A percentile compares a stretch with the other conserved stretches of the same genome.
Conservation (phyloP, 2,329 filamentous ascomycete species). For the Botrytis tulipae region DNA sequence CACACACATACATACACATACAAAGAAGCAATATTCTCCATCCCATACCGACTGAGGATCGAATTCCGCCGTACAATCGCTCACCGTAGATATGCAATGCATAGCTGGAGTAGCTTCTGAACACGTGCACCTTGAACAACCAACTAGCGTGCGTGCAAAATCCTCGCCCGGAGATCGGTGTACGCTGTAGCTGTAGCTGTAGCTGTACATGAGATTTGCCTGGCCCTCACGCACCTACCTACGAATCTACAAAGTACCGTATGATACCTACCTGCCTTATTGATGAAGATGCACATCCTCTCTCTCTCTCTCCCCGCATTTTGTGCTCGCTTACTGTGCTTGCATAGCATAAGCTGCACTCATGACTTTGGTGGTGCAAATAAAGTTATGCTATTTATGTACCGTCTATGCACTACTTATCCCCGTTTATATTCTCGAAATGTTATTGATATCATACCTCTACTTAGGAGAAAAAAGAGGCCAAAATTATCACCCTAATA, state of each 20-base stretch:
- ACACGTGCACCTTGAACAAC: not conserved
- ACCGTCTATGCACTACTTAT: not conserved
- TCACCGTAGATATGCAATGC: not conserved
- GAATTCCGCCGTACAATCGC: not conserved
- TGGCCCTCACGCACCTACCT: not conserved
- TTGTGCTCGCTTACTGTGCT: not conserved
- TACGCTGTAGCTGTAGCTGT: not conserved
- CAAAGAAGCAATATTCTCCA: not conserved
- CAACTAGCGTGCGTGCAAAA: not conserved
- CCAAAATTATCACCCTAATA: too few species aligned
- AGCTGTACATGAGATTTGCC: not conserved
- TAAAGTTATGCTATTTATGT: slow-evolving; percentile 19
- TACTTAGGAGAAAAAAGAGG: too few species aligned
- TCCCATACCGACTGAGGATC: not conserved
- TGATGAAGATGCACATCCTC: not conserved
- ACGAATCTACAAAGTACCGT: too few species aligned
- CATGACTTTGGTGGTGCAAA: not conserved
- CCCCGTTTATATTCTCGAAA: not conserved
- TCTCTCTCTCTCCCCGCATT: not conserved
- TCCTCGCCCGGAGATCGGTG: not conserved
- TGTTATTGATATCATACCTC: not conserved
- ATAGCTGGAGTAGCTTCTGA: not conserved
- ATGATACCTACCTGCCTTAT: not conserved
- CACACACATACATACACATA: not conserved
- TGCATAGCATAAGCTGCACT: not conserved